phyloP scores from a whole-genome alignment of 345 rosid species.

The Salix brachista region DNA sequence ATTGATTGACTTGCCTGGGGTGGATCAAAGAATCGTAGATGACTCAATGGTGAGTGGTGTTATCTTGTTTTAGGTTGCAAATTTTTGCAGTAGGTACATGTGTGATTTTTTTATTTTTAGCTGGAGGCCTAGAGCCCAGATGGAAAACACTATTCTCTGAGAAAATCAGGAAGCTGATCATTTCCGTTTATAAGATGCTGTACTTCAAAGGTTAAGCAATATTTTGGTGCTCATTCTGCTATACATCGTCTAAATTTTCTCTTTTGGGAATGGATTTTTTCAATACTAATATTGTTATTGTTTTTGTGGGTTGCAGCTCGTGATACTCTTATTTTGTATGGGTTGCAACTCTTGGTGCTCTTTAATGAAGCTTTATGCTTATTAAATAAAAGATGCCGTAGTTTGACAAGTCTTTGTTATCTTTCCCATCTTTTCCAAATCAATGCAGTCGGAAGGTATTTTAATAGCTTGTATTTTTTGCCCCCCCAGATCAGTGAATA shows the following conservation, averaged over 20 bases:
- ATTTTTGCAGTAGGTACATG: conserved; percentile 1
- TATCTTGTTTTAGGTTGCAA: neutral
- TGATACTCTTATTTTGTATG: neutral
- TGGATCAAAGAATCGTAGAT: conserved; percentile 91
- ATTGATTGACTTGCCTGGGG: conserved; percentile 92
- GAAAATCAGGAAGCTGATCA: neutral
- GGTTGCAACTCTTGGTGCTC: neutral
- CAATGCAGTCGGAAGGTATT: conserved; percentile 7
- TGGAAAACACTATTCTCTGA: neutral
- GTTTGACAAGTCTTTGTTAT: neutral
- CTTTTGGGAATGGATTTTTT: neutral
- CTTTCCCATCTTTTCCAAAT: neutral
- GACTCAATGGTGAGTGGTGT: conserved; percentile 69
- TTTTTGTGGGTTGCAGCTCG: neutral
- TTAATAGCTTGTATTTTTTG: conserved; percentile 11
- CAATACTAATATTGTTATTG: neutral
- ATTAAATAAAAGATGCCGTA: neutral
- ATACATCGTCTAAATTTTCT: neutral
- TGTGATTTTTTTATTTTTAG: neutral
- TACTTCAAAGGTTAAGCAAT: neutral
- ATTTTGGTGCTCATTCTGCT: neutral
- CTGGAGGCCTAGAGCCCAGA: neutral
- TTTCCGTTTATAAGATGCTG: neutral
- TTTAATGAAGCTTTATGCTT: neutral
- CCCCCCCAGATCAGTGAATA: conserved; percentile 63